A percentile compares a stretch with the other conserved stretches of the same genome.
phyloP scores from a whole-genome alignment of 2,329 filamentous ascomycete genomes.

The Colletotrichum eleusines region DNA sequence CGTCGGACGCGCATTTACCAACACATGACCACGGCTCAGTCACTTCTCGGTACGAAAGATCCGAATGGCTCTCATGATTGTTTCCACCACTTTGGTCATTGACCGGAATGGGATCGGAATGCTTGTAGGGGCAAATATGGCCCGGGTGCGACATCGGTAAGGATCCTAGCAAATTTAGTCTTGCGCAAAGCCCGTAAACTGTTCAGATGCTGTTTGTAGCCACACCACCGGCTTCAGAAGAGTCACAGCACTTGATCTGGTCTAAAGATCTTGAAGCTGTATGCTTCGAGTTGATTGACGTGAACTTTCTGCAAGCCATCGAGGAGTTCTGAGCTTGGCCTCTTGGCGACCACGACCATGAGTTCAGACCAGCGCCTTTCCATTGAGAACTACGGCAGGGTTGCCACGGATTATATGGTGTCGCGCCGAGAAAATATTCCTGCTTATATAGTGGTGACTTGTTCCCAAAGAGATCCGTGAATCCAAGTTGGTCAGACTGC shows the following conservation, averaged over 20 bases:
- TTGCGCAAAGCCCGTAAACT: background rate
- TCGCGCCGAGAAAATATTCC: background rate
- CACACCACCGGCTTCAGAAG: too few relatives aligned
- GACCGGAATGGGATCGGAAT: background rate
- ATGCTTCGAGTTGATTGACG: background rate
- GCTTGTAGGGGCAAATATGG: background rate
- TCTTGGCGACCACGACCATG: background rate
- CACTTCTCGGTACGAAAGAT: constrained; percentile 15
- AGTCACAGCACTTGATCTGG: background rate
- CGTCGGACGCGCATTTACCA: constrained; percentile 9
- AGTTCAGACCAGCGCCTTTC: too few relatives aligned
- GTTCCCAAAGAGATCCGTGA: background rate
- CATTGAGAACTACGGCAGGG: background rate
- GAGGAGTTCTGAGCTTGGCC: constrained; percentile 19
- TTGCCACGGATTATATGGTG: background rate
- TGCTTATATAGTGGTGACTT: background rate
- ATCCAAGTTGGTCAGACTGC: background rate
- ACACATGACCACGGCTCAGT: constrained; percentile 29
- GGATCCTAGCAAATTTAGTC: background rate
- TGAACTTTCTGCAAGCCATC: constrained; percentile 11
- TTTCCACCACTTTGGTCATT: constrained; percentile 27
- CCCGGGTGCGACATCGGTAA: constrained; percentile 3
- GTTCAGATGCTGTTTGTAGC: background rate
- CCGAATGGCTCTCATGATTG: background rate
- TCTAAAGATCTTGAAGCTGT: background rate